Conservation (phyloP, 2,329 filamentous ascomycete genomes). For the Fusarium bactridioides region DNA sequence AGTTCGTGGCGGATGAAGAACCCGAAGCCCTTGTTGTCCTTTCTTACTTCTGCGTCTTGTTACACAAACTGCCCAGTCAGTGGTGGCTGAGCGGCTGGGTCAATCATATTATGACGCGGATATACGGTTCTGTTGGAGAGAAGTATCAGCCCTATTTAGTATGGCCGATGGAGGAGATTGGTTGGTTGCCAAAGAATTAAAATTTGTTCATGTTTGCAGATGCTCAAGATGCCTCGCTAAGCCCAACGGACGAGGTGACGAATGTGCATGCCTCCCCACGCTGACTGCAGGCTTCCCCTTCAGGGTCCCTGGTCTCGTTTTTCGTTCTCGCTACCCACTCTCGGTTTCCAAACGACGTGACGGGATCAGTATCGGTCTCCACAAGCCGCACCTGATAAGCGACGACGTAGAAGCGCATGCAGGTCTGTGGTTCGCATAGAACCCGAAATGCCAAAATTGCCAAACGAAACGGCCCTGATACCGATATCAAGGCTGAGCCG, state of each 20-base stretch:
- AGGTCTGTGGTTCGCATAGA: not conserved
- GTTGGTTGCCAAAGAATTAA: not conserved
- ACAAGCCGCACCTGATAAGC: not conserved
- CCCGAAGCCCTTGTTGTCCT: accelerated
- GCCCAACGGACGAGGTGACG: not conserved
- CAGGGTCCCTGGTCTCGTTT: not conserved
- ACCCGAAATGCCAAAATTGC: not conserved
- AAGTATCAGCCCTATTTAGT: not conserved
- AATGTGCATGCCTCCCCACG: not conserved
- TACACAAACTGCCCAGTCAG: not conserved
- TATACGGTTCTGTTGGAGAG: not conserved
- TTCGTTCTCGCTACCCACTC: not conserved
- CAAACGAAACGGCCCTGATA: not conserved
- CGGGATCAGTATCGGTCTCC: not conserved
- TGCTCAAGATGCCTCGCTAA: not conserved
- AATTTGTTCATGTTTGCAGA: not conserved
- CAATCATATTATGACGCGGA: not conserved
- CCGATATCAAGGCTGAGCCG: not conserved
- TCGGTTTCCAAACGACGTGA: not conserved
- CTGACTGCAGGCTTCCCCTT: not conserved
- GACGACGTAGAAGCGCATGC: accelerated
- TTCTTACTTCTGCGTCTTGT: not conserved
- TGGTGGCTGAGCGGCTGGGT: not conserved
- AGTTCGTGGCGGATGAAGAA: not conserved
- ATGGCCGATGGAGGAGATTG: not conserved